Evolutionary conservation across 805 yeast genomes (phyloP), one percentile per base, ranked within the genome.

Genomic region (Lachancea sp.): DNA sequence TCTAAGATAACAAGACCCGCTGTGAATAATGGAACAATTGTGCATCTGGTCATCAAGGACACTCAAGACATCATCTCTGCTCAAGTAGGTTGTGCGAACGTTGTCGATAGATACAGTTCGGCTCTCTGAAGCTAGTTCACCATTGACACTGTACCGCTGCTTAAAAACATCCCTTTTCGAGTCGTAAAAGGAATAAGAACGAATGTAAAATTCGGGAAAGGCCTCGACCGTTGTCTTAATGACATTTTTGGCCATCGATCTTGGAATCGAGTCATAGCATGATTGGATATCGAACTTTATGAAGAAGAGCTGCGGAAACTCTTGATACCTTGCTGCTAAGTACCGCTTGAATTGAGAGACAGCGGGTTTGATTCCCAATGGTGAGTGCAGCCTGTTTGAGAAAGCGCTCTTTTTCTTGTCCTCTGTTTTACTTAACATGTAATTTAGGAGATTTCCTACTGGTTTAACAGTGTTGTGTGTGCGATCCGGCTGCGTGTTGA

Each of bases 241-340:
- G 25, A 71, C 56, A 3, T 60, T 50, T 1, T 71, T 44, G 2
- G 77, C 66, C 46, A 69, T 70, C 0, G 55, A 51, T 38, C 74
- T 75, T 13, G 85, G 80, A 15, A 89, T 67, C 2, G 79, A 75
- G 55, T 91, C 97, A 59, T 79, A 90, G 45, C 96, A 88, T 2
- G 81, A 73, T 45, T 72, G 73, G 50, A 85, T 78, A 59, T 90
- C 98, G 60, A 87, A 84, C 52, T 85, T 86, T 20, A 84, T 67
- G 13, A 75, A 75, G 55, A 68, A 75, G 0, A 81, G 50, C 1
- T 51, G 41, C 0, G 78, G 78, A 3, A 72, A 13, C 2, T 37
- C 11, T 1, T 41, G 36, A 33, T 46, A 42, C 9, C 49, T 44
- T 3, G 43, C 26, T 1, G 55, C 6, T 0, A 71, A 50, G 0